Base-by-base conservation (phyloP, 805 yeast species). In the Kodamaea sagamina region DNA sequence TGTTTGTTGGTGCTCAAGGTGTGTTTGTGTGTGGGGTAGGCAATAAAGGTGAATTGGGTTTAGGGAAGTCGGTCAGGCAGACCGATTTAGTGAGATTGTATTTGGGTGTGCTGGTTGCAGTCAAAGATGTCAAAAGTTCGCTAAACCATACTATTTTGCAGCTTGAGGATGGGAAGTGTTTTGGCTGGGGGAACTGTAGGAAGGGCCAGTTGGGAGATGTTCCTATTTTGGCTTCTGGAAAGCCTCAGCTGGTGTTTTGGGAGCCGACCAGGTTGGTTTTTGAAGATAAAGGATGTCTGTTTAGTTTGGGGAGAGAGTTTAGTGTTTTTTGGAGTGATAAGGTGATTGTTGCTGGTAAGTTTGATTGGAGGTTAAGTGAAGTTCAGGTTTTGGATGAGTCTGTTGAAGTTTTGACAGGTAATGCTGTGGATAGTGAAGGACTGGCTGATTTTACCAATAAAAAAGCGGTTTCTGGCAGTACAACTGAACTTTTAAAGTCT, bases 11-110 rank as follows among this genome's bases (percentile, higher is more conserved):
- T 32, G 42, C 31, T 0, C 39, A 58, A 0, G 66, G 72, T 41
- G 54, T 89, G 0, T 79, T 62, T 53, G 63, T 71, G 0, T 66
- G 79, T 48, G 97, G 97, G 0, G 26, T 47, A 4, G 96, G 96
- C 0, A 59, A 64, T 0, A 79, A 79, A 44, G 96, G 96, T 0
- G 96, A 88, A 55, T 64, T 89, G 25, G 96, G 95, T 0, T 48
- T 63, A 6, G 74, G 74, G 1, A 43, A 43, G 13, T 42, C 32
- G 10, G 36, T 44, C 0, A 42, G 42, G 2, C 42, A 36, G 16
- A 16, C 46, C 2, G 42, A 42, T 10, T 46, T 54, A 8, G 8
- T 8, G 24, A 4, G 32, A 25, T 15, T 35, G 36, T 26, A 36
- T 55, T 4, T 32, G 39, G 12, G 31, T 37, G 12, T n/a, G 16